Evolutionary conservation across 805 yeast species (phyloP).

Genomic region (Candida boleticola): DNA sequence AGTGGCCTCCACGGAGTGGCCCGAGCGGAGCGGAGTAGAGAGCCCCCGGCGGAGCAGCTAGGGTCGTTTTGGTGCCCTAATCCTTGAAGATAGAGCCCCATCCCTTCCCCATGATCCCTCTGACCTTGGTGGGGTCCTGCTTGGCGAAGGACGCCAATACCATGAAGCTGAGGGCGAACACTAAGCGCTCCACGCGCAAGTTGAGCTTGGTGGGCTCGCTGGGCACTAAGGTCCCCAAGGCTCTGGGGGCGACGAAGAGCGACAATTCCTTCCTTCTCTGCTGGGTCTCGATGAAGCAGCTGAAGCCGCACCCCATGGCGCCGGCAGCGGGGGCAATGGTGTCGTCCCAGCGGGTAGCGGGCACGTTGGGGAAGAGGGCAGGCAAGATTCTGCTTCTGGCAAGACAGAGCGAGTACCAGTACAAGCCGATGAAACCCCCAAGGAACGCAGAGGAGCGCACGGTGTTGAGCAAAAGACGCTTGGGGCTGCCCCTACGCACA

Average conservation of each 20-base stretch:
- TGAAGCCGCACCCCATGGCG: conserved; percentile 32
- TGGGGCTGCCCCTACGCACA: conserved; percentile 4
- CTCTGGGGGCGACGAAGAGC: conserved; percentile 44
- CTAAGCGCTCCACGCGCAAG: conserved; percentile 26
- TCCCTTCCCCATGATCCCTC: conserved; percentile 39
- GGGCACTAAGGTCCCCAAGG: conserved; percentile 32
- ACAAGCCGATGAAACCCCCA: conserved; percentile 31
- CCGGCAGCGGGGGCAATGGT: conserved; percentile 34
- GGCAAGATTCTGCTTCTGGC: conserved; percentile 33
- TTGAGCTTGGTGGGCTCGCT: conserved; percentile 22
- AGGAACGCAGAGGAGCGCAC: conserved; percentile 37
- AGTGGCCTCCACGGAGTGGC: too few species aligned
- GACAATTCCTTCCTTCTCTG: conserved; percentile 47
- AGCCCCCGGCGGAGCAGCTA: too few species aligned
- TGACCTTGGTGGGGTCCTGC: conserved; percentile 25
- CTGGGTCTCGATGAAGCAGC: conserved; percentile 31
- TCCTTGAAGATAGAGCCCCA: conserved; percentile 10
- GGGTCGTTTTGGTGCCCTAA: neutral
- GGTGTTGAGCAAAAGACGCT: conserved; percentile 13
- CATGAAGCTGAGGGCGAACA: conserved; percentile 35
- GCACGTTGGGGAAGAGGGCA: conserved; percentile 26
- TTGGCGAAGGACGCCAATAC: conserved; percentile 33
- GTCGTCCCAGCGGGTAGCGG: conserved; percentile 30
- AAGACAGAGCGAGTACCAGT: conserved; percentile 42
- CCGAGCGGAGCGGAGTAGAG: too few species aligned